Evolutionary conservation across 345 rosid species (phyloP).

Genomic region (Arabis hirsuta): DNA sequence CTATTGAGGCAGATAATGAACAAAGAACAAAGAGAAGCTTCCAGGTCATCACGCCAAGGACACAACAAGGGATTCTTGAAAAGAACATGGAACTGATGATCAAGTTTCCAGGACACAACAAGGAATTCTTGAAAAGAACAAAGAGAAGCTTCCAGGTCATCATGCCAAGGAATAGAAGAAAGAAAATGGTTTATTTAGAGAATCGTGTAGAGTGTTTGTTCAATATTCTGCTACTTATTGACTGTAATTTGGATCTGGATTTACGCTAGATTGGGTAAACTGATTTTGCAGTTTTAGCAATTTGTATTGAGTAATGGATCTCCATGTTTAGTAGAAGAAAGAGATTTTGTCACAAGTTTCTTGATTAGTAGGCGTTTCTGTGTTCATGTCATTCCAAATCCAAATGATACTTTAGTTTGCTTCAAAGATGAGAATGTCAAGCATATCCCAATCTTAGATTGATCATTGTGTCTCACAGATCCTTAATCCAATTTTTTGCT

Average conservation of each 20-base stretch:
- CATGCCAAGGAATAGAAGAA: no score
- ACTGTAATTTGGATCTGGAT: neutral
- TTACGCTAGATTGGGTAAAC: neutral
- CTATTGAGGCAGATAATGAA: no score
- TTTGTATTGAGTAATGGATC: neutral
- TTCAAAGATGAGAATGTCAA: neutral
- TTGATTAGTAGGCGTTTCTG: neutral
- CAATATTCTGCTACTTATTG: neutral
- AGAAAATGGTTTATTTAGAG: constrained; percentile 8
- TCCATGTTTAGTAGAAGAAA: neutral
- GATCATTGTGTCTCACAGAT: neutral
- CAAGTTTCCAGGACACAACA: no score
- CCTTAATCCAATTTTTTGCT: neutral
- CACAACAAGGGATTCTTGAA: no score
- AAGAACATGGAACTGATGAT: no score
- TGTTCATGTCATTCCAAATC: neutral
- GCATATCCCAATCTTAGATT: neutral
- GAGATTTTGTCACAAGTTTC: neutral
- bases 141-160: no score
- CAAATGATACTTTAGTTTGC: constrained; percentile 4
- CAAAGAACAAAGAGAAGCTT: no score
- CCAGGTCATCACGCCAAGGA: no score
- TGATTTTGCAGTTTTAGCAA: neutral
- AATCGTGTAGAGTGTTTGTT: neutral
- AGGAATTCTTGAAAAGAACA: no score